Conservation (phyloP, 2,329 filamentous ascomycete genomes). For the Seiridium cupressi region DNA sequence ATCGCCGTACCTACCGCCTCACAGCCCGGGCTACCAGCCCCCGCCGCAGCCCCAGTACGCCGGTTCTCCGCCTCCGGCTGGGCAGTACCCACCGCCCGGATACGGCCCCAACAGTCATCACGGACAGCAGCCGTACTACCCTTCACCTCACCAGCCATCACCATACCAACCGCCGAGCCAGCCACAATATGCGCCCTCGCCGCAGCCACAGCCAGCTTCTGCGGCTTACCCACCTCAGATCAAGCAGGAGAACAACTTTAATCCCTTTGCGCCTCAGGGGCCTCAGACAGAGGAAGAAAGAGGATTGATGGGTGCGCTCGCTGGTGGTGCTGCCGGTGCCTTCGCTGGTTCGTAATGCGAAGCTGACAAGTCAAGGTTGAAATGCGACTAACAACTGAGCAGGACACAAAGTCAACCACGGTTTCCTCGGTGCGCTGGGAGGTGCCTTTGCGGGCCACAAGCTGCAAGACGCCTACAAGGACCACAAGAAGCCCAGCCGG, state of each 20-base stretch:
- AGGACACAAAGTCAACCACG: slow-evolving; percentile 6
- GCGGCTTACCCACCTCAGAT: not conserved
- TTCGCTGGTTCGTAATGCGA: not conserved
- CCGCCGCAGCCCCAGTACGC: slow-evolving; percentile 6
- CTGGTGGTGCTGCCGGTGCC: slow-evolving; percentile 3
- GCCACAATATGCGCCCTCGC: not conserved
- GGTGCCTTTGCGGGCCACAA: slow-evolving; percentile 9
- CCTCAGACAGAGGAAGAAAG: not conserved
- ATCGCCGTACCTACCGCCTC: not conserved
- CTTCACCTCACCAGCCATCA: not conserved
- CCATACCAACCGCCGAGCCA: not conserved
- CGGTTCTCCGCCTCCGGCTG: slow-evolving; percentile 1
- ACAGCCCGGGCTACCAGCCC: not conserved
- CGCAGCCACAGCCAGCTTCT: not conserved
- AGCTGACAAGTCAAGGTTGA: not conserved
- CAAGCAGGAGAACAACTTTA: not conserved
- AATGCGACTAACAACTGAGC: not conserved
- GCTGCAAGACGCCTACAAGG: slow-evolving; percentile 4
- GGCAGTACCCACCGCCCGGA: not conserved
- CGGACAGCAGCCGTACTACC: not conserved
- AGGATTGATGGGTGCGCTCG: slow-evolving; percentile 5
- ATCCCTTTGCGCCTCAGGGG: not conserved
- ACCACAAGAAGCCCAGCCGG: slow-evolving; percentile 3
- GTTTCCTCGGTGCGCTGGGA: slow-evolving; percentile 6
- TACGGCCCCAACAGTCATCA: not conserved